phyloP scores from a whole-genome alignment of 2,329 filamentous ascomycete genomes.

The Fusarium lateritium region DNA sequence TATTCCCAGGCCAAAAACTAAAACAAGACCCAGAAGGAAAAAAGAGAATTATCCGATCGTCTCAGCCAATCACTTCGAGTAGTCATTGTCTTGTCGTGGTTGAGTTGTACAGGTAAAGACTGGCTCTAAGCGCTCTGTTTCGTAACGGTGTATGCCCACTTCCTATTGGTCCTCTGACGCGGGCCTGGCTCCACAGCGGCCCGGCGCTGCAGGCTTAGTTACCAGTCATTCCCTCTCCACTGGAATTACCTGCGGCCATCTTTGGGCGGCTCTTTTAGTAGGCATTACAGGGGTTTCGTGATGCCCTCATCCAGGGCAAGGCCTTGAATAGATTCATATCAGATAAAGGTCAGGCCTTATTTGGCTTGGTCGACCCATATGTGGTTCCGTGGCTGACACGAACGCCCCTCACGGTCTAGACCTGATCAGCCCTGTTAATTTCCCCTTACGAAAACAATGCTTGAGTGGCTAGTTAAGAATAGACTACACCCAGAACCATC shows the following conservation, averaged over 20 bases:
- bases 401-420: constrained; percentile 26
- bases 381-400: constrained; percentile 8
- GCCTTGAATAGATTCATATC: constrained; percentile 1
- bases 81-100: constrained; percentile 15
- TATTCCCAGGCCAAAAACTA: constrained; percentile 16
- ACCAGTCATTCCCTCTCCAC: constrained; percentile 46
- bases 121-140: constrained; percentile 48
- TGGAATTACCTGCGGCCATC: constrained; percentile 38
- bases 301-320: constrained; percentile 33
- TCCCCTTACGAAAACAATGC: constrained; percentile 20
- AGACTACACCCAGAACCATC: constrained; percentile 22
- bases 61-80: constrained; percentile 24
- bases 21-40: not conserved
- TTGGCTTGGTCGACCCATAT: constrained; percentile 26
- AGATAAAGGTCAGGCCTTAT: constrained; percentile 21
- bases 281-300: constrained; percentile 22
- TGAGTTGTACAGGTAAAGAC: constrained; percentile 14
- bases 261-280: constrained; percentile 27
- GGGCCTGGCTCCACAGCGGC: constrained; percentile 35
- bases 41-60: constrained; percentile 15
- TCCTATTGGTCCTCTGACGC: constrained; percentile 37
- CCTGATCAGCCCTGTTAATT: constrained; percentile 38
- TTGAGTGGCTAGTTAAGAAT: constrained; percentile 34
- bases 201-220: constrained; percentile 17
- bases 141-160: constrained; percentile 28